phyloP scores from a whole-genome alignment of 2,329 filamentous ascomycete genomes.

The Didymella exigua region DNA sequence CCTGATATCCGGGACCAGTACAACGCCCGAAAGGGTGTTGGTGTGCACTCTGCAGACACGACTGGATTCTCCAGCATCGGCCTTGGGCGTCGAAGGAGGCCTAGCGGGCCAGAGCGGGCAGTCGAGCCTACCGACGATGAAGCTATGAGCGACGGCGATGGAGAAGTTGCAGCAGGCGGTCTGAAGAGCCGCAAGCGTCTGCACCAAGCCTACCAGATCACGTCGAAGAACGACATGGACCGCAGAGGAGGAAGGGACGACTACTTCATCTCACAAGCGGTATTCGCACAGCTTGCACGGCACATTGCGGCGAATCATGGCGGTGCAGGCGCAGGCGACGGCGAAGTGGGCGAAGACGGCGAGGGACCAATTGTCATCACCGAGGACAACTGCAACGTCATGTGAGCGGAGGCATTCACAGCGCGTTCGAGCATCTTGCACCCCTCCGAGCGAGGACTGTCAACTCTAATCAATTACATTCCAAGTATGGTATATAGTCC shows the following conservation, averaged over 20 bases:
- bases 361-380: conserved; percentile 35
- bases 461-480: conserved; percentile 5
- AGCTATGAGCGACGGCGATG: conserved; percentile 42
- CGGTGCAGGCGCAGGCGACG: conserved; percentile 17
- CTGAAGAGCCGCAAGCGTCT: conserved; percentile 64
- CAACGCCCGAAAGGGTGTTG: conserved; percentile 62
- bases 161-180: conserved; percentile 51
- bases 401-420: conserved; percentile 20
- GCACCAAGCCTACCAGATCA: conserved; percentile 66
- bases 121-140: conserved; percentile 12
- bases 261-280: conserved; percentile 58
- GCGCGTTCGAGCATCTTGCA: not conserved
- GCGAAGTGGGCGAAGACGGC: conserved; percentile 27
- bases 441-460: not conserved
- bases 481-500: conserved; percentile 9
- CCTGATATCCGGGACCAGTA: conserved; percentile 63
- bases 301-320: conserved; percentile 36
- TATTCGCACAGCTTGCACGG: conserved; percentile 47
- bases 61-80: conserved; percentile 49
- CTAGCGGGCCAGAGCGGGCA: conserved; percentile 10
- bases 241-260: conserved; percentile 64
- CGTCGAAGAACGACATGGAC: conserved; percentile 65
- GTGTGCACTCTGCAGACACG: conserved; percentile 59
- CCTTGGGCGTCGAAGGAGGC: conserved; percentile 30
- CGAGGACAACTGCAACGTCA: conserved; percentile 41